A percentile compares a stretch with the other conserved stretches of the same genome.
phyloP scores from a whole-genome alignment of 2,329 filamentous ascomycete species.

The Trichoderma sp. region DNA sequence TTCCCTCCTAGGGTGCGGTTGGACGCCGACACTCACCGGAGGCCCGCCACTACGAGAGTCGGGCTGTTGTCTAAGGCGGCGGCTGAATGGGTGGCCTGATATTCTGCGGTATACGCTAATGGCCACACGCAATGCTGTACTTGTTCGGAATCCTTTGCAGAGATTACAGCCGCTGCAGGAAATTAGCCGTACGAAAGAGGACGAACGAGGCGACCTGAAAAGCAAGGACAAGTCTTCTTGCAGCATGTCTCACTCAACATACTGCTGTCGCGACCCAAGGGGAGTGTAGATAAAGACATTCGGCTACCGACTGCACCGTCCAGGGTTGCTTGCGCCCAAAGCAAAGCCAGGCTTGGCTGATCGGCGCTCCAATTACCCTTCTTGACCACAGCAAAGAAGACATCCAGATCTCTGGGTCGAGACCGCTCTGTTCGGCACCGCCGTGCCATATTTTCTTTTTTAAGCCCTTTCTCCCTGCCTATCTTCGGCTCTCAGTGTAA shows the following conservation, averaged over 20 bases:
- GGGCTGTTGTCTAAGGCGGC: background rate
- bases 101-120: background rate
- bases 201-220: background rate
- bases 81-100: background rate
- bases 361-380: conserved; percentile 13
- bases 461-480: conserved; percentile 3
- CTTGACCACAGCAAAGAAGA: background rate
- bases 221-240: background rate
- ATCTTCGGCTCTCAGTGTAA: conserved; percentile 10
- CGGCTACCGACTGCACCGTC: background rate
- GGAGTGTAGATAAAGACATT: conserved; percentile 5
- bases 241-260: background rate
- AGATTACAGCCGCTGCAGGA: background rate
- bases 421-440: conserved; percentile 18
- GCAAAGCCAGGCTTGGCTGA: conserved; percentile 5
- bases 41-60: background rate
- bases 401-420: conserved; percentile 18
- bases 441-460: conserved; percentile 11
- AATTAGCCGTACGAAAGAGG: background rate
- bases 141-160: background rate
- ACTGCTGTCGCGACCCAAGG: background rate
- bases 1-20: background rate
- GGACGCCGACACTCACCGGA: background rate
- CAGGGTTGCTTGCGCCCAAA: background rate
- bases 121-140: background rate